A percentile compares a stretch with the other conserved stretches of the same genome.
Conservation (phyloP, 257 asterid species). For the Primulina huaijiensis region DNA sequence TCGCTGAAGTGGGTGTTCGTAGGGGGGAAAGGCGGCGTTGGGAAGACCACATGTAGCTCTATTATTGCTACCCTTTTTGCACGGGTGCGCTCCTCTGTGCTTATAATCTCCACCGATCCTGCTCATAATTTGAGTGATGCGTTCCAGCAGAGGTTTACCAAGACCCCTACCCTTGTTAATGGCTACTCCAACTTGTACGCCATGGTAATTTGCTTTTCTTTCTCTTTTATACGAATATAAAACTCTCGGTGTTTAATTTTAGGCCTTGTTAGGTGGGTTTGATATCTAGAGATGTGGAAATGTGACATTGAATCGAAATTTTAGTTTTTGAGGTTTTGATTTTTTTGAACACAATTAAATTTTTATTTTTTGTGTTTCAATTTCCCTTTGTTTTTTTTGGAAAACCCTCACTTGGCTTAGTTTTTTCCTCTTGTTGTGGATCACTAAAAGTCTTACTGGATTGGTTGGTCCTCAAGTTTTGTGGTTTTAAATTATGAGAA, state of each 20-base stretch:
- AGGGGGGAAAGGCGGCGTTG: conserved; percentile 97
- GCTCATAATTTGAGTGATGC: conserved; percentile 98
- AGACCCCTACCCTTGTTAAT: conserved; percentile 82
- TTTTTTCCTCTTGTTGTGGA: background rate
- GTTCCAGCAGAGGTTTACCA: conserved; percentile 86
- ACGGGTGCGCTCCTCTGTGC: conserved; percentile 73
- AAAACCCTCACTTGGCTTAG: background rate
- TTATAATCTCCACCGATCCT: conserved; percentile 93
- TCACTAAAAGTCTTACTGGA: background rate
- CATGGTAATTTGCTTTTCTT: conserved; percentile 48
- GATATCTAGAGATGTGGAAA: background rate
- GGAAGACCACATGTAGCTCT: conserved; percentile 94
- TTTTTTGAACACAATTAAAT: background rate
- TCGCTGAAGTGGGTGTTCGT: conserved; percentile 90
- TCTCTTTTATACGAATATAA: background rate
- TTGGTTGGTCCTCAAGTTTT: background rate
- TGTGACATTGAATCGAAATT: background rate
- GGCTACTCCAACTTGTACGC: conserved; percentile 95
- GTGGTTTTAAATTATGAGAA: background rate
- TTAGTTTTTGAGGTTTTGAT: background rate
- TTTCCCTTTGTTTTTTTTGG: background rate
- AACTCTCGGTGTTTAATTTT: conserved; percentile 4
- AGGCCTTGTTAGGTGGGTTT: conserved; percentile 10
- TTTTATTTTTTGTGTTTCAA: background rate
- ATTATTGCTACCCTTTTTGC: conserved; percentile 66